Evolutionary conservation across 768 basidiomycete genomes (phyloP), one percentile per base, ranked within the genome.

Genomic region (Boletellus emodensis): DNA sequence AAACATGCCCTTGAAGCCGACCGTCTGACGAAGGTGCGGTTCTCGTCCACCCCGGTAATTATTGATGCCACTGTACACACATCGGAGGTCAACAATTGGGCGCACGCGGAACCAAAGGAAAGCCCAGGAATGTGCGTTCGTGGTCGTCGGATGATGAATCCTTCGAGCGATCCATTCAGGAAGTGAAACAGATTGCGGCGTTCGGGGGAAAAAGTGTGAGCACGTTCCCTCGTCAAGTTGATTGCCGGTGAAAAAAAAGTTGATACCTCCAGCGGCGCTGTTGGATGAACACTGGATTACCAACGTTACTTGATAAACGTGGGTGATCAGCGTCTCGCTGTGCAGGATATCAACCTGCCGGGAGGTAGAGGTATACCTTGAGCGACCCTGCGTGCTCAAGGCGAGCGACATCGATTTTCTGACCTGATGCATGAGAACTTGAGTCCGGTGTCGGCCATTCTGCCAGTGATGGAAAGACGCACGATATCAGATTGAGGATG

Each of bases 341-440:
- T 63, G 24, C 66, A 11, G 61, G 61, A 26, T 4, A 26, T 7
- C 6, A 26, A 30, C 60, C 64, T 18, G 52, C 64, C 2, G 55
- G 59, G 41, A 54, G 53, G 28, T 59, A 22, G 54, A 68, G 34
- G 48, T 45, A 13, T 52, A 68, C 42, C 57, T 77, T 42, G 59
- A 61, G 22, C 50, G 43, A 4, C 61, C 73, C 20, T 20, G 20
- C 20, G 20, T 20, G 20, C 1, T 3, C 20, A 20, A 20, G 3
- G 20, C 48, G 11, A 42, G 6, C 36, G 44, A 63, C 14, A 35
- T 65, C 32, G 61, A 63, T 39, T 42, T 65, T 15, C 52, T 63
- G 42, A 9, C 65, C 39, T 69, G 46, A 55, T 71, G 36, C 61
- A 66, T n/a, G 13, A 63, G 53, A 10, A 50, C 60, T 4, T 48